A percentile compares a stretch with the other conserved stretches of the same genome.
These are phyloP conservation scores for Euphorbia tirucalli DNA, from an alignment of 345 rosid species.

Conservation along the genomic window DNA sequence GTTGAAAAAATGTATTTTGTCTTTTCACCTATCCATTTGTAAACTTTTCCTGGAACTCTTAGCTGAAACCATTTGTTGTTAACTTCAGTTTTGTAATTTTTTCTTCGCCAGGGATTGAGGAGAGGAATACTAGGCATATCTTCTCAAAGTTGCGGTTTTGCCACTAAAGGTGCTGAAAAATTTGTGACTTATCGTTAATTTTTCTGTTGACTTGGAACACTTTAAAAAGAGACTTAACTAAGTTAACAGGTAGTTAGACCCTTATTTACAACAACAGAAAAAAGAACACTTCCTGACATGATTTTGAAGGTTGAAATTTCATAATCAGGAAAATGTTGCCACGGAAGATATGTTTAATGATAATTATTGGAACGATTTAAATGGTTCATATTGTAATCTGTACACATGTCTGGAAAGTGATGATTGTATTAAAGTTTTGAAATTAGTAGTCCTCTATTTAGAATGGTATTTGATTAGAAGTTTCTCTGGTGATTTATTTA, in stretches of 20 bases:
- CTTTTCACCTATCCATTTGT: too few species aligned
- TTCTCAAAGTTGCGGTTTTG: slow-evolving; percentile 47
- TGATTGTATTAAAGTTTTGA: background rate
- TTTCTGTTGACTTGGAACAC: slow-evolving; percentile 3
- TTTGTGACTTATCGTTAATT: slow-evolving; percentile 10
- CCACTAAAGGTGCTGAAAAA: slow-evolving; percentile 58
- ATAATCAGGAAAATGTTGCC: background rate
- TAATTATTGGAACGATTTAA: background rate
- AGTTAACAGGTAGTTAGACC: background rate
- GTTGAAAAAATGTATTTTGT: too few species aligned
- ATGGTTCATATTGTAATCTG: background rate
- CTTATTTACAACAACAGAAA: background rate
- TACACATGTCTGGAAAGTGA: background rate
- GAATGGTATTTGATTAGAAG: background rate
- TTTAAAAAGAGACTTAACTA: slow-evolving; percentile 1
- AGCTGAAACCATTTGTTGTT: background rate
- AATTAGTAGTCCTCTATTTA: background rate
- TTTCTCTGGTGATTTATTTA: background rate
- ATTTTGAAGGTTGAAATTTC: background rate
- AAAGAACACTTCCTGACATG: background rate
- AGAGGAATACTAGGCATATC: slow-evolving; percentile 45
- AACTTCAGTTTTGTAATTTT: background rate
- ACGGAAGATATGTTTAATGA: background rate
- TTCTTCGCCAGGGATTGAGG: slow-evolving; percentile 41
- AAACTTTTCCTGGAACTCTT: background rate